phyloP scores from a whole-genome alignment of 2,329 filamentous ascomycete species.

The Penicillium sp. region DNA sequence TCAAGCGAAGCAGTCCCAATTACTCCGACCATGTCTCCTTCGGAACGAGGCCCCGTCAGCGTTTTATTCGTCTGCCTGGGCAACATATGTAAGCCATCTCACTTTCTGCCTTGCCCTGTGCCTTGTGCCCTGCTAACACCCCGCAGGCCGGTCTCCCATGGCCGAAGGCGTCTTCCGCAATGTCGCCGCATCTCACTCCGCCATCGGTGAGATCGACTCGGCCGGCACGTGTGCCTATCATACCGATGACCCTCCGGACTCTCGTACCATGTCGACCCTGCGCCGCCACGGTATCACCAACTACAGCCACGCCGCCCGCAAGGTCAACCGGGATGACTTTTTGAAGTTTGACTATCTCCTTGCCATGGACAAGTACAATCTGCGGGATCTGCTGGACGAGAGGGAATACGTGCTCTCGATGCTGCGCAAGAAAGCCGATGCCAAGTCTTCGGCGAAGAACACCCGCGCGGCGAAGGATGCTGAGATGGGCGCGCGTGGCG shows the following conservation, averaged over 20 bases:
- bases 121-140: conserved; percentile 2
- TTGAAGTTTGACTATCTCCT: conserved; percentile 87
- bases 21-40: conserved; percentile 21
- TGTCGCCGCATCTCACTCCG: conserved; percentile 58
- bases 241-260: conserved; percentile 70
- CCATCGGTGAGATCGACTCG: conserved; percentile 72
- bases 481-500: conserved; percentile 33
- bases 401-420: conserved; percentile 50
- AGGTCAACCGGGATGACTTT: conserved; percentile 72
- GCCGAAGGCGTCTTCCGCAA: conserved; percentile 88
- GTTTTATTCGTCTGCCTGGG: conserved; percentile 95
- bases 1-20: neutral
- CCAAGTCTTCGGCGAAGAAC: conserved; percentile 25
- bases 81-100: conserved; percentile 71
- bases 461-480: conserved; percentile 39
- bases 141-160: conserved; percentile 76
- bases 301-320: conserved; percentile 74
- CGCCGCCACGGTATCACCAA: conserved; percentile 69
- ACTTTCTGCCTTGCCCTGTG: neutral
- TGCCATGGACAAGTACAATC: conserved; percentile 86
- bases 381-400: conserved; percentile 65
- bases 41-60: conserved; percentile 48
- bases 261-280: conserved; percentile 78
- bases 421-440: conserved; percentile 45
- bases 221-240: conserved; percentile 92